A percentile compares a stretch with the other conserved stretches of the same genome.
These are phyloP conservation scores for Chondrus crispus DNA, from an alignment of 23 red algal genomes.

Conservation along the genomic window DNA sequence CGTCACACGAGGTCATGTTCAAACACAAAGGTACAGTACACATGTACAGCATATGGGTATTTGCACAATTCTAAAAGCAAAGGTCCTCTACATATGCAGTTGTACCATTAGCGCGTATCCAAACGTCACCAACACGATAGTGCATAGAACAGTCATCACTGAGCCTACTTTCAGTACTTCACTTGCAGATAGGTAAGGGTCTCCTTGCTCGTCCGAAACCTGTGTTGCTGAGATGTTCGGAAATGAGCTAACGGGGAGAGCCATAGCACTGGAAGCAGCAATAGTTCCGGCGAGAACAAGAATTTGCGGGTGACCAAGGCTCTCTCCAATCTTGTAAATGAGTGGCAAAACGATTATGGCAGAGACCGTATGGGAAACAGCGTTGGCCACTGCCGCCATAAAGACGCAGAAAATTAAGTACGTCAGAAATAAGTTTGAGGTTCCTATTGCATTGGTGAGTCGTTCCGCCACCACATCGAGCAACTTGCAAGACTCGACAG, in stretches of 20 bases:
- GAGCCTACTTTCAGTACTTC: slow-evolving; percentile 75
- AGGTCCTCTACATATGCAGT: slow-evolving; percentile 34
- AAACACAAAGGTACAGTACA: no score
- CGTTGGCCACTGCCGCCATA: slow-evolving; percentile 68
- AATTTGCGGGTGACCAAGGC: slow-evolving; percentile 79
- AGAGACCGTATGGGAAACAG: slow-evolving; percentile 92
- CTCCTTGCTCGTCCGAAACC: slow-evolving; percentile 78
- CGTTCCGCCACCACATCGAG: slow-evolving; percentile 63
- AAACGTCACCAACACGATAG: slow-evolving; percentile 18
- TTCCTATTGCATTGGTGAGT: slow-evolving; percentile 28
- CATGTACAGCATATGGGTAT: no score
- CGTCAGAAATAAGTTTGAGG: slow-evolving; percentile 38
- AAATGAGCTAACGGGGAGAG: slow-evolving; percentile 79
- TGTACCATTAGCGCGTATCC: slow-evolving; percentile 43
- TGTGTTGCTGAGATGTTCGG: slow-evolving; percentile 89
- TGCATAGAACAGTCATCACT: slow-evolving; percentile 68
- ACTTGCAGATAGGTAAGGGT: slow-evolving; percentile 58
- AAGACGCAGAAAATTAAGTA: slow-evolving; percentile 75
- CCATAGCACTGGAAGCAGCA: slow-evolving; percentile 95
- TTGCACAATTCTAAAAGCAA: no score
- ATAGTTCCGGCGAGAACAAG: slow-evolving; percentile 90
- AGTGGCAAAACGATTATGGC: slow-evolving; percentile 89
- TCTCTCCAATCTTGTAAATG: slow-evolving; percentile 80
- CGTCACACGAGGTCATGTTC: no score
- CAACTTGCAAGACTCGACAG: slow-evolving; percentile 81